Conservation (phyloP, 495 filamentous ascomycete species). For the Xylaria flabelliformis region DNA sequence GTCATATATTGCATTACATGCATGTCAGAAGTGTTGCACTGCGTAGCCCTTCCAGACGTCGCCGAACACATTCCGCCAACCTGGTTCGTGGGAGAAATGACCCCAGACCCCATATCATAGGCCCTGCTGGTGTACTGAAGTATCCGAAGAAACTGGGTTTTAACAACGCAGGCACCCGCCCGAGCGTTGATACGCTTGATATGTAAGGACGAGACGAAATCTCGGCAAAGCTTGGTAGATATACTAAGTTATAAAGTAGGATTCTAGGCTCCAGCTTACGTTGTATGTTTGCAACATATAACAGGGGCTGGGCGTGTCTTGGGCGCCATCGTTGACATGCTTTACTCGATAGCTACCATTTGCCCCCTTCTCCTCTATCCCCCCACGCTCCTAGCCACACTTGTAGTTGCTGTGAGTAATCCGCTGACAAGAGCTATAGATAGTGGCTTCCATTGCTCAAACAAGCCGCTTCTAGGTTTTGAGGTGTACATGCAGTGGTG, state of each 20-base stretch:
- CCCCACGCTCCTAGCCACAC: conserved; percentile 1
- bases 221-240: conserved; percentile 7
- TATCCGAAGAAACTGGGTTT: neutral
- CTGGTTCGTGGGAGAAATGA: conserved; percentile 16
- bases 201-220: neutral
- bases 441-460: conserved; percentile 10
- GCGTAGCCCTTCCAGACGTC: conserved; percentile 16
- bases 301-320: conserved; percentile 16
- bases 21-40: conserved; percentile 25
- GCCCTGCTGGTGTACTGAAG: neutral
- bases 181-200: neutral
- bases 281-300: conserved; percentile 22
- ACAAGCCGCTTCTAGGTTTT: neutral
- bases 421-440: neutral
- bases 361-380: conserved; percentile 7
- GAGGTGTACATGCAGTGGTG: conserved; percentile 15
- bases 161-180: neutral
- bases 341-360: conserved; percentile 3
- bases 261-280: neutral
- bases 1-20: conserved; percentile 20
- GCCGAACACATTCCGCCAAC: conserved; percentile 24
- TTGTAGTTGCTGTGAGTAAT: conserved; percentile 19
- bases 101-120: neutral
- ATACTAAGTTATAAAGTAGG: neutral
- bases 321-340: conserved; percentile 21